phyloP scores from a whole-genome alignment of 2,329 filamentous ascomycete species.

The Xylariales sp. region DNA sequence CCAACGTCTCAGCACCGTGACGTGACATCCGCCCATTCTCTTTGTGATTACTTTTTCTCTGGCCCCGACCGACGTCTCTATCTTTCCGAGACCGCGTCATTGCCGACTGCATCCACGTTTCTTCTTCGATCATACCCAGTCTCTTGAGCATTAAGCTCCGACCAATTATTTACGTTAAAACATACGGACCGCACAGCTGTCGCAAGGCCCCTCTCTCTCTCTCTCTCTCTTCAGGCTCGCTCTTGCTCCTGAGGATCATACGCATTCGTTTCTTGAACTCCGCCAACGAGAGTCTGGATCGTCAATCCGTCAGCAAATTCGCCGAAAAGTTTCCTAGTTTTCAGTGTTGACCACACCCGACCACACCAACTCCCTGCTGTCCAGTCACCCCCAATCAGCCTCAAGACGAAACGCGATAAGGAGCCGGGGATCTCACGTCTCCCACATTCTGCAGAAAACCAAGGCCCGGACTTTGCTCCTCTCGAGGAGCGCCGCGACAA shows the following conservation, averaged over 20 bases:
- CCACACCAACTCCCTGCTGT: not conserved
- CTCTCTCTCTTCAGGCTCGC: conserved; percentile 1
- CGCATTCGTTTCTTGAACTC: not conserved
- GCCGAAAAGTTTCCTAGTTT: not conserved
- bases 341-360: conserved; percentile 1
- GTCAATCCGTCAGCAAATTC: not conserved
- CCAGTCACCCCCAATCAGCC: not conserved
- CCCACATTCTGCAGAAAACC: too few relatives aligned
- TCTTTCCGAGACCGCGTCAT: too few relatives aligned
- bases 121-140: not conserved
- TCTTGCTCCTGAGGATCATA: not conserved
- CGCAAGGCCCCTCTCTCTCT: conserved; percentile 4
- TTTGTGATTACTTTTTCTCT: too few relatives aligned
- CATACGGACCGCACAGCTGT: not conserved
- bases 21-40: too few relatives aligned
- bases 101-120: too few relatives aligned
- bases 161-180: conserved; percentile 7
- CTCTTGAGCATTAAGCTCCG: not conserved
- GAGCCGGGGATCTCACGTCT: not conserved
- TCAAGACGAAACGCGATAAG: conserved; percentile 1
- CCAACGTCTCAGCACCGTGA: too few relatives aligned
- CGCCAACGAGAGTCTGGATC: conserved; percentile 2
- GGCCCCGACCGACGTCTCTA: too few relatives aligned
- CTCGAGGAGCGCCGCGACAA: conserved; percentile 32
- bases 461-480: conserved; percentile 35